Percentiles rank a stretch among this genome's conserved stretches.
These are phyloP conservation scores for Candida vaughaniae DNA, from an alignment of 805 yeast species.

Conservation along the genomic window DNA sequence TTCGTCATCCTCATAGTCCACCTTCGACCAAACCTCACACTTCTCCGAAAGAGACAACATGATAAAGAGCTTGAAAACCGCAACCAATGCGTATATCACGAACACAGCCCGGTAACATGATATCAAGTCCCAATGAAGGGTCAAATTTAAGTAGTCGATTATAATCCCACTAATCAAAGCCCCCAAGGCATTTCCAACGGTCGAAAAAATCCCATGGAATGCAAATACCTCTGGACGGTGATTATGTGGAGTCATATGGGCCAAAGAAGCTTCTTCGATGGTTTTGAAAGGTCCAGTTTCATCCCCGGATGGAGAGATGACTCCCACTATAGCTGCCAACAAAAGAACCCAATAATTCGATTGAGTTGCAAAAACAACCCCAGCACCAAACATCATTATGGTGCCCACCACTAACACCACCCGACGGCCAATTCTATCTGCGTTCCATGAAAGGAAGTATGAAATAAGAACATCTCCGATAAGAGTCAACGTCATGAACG, in stretches of 20 bases:
- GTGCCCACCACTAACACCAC: slow-evolving; percentile 63
- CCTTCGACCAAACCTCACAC: slow-evolving; percentile 46
- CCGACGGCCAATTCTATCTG: slow-evolving; percentile 69
- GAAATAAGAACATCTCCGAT: slow-evolving; percentile 77
- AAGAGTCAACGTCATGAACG: slow-evolving; percentile 79
- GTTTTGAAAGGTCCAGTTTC: slow-evolving; percentile 91
- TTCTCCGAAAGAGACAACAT: slow-evolving; percentile 51
- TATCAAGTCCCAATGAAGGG: slow-evolving; percentile 31
- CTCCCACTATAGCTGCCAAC: slow-evolving; percentile 76
- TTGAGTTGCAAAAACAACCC: slow-evolving; percentile 58
- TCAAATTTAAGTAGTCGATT: slow-evolving; percentile 44
- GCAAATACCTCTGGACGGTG: slow-evolving; percentile 75
- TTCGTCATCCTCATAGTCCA: slow-evolving; percentile 1
- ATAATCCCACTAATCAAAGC: slow-evolving; percentile 60
- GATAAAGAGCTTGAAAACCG: slow-evolving; percentile 48
- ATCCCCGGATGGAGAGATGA: slow-evolving; percentile 84
- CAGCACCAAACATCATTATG: slow-evolving; percentile 65
- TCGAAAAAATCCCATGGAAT: slow-evolving; percentile 64
- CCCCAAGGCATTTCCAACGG: slow-evolving; percentile 75
- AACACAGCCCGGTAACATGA: slow-evolving; percentile 59
- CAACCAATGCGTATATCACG: slow-evolving; percentile 52
- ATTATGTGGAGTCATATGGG: slow-evolving; percentile 67
- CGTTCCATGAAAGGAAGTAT: slow-evolving; percentile 70
- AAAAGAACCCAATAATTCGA: slow-evolving; percentile 56
- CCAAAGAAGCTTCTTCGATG: slow-evolving; percentile 79